Evolutionary conservation across 495 filamentous ascomycete species (phyloP), one percentile per base, ranked within the genome.

Genomic region (Aspergillus coremiiformis): DNA sequence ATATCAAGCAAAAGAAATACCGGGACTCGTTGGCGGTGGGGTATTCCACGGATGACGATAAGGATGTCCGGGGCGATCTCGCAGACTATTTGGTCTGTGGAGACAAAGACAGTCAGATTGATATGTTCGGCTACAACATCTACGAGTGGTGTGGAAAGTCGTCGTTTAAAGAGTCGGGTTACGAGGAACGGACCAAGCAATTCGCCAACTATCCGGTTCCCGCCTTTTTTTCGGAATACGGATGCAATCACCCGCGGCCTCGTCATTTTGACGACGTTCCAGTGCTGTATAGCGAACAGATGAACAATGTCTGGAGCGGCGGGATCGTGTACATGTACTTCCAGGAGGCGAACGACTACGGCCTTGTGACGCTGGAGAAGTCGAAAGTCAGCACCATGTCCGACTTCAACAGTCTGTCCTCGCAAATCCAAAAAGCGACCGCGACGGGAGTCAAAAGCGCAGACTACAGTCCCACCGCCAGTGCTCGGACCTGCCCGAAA

Each of bases 81-180:
- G 86, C 88, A 19, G 67, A 89, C 63, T 97, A 90, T 72, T 92
- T 97, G 77, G 88, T 92, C 77, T 97, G 92, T 64, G 88, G 84
- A 44, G 66, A 82, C 39, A 48, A 72, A 47, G 67, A 70, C 0
- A 75, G 78, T 8, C 74, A 83, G 35, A 91, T 95, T 56, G 91
- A 96, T 66, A 96, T 89, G 75, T 96, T 87, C 85, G 92, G 92
- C 47, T 95, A 95, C 79, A 97, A 96, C 68, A 90, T 96, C 73
- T 96, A 96, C 74, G 89, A 86, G 24, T 97, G 91, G 90, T 96
- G 92, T 66, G 92, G 92, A 45, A 67, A 89, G 48, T 90, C 84
- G 58, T 61, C 44, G 29, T 90, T 84, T 59, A 64, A 74, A 51
- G 58, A 72, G 35, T 96, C 92, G 0, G 86, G 87, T 5, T 97